Evolutionary conservation across 768 basidiomycete genomes (phyloP).

Genomic region (Calocera viscosa): DNA sequence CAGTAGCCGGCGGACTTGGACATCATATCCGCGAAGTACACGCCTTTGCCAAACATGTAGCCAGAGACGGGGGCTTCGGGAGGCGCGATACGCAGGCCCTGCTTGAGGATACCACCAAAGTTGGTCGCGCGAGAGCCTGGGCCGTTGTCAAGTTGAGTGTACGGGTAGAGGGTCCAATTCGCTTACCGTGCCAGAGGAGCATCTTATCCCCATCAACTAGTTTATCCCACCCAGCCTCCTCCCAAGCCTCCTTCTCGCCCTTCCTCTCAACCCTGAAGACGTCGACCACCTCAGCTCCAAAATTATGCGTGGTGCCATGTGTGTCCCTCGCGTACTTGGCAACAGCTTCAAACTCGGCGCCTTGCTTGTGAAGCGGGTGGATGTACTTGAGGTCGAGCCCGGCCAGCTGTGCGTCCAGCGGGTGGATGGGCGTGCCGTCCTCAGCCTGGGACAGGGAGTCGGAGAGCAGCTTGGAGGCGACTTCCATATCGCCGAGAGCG

Average conservation of each 20-base stretch:
- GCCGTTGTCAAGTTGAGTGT: neutral
- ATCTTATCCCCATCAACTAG: constrained; percentile 40
- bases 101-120: constrained; percentile 46
- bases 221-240: constrained; percentile 34
- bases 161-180: neutral
- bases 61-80: constrained; percentile 36
- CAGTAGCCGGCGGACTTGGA: constrained; percentile 54
- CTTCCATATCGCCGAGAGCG: constrained; percentile 54
- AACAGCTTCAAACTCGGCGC: constrained; percentile 39
- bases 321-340: constrained; percentile 41
- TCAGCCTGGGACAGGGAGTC: constrained; percentile 31
- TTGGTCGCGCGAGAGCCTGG: constrained; percentile 44
- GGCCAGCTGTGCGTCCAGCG: constrained; percentile 43
- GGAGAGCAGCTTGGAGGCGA: constrained; percentile 45
- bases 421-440: constrained; percentile 40
- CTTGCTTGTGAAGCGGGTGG: constrained; percentile 33
- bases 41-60: constrained; percentile 53
- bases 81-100: constrained; percentile 52
- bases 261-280: constrained; percentile 44
- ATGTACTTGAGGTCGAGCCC: constrained; percentile 42
- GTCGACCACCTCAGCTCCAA: constrained; percentile 33
- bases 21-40: constrained; percentile 59
- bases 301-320: constrained; percentile 44
- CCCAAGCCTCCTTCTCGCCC: constrained; percentile 33
- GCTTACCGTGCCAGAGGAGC: constrained; percentile 43